Percentiles rank a stretch among this genome's conserved stretches.
Conservation (phyloP, 441 rosid genomes). For the Dalechampia spathulata region DNA sequence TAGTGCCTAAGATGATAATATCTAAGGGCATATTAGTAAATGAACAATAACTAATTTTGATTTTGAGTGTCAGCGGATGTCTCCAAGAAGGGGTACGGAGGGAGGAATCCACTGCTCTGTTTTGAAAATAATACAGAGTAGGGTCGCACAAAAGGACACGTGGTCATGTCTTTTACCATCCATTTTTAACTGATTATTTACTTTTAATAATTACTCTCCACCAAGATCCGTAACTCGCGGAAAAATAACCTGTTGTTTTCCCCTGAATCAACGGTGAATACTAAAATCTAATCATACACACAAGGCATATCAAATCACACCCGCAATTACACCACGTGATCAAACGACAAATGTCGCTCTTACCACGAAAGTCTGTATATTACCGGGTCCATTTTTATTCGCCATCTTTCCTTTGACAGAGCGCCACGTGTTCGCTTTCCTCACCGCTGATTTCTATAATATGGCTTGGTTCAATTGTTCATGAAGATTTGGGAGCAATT, state of each 20-base stretch:
- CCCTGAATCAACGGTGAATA: conserved; percentile 21
- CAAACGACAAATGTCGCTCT: not conserved
- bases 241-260: not conserved
- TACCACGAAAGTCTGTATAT: not conserved
- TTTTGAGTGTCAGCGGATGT: conserved; percentile 19
- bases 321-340: not conserved
- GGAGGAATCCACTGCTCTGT: conserved; percentile 6
- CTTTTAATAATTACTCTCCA: conserved; percentile 12
- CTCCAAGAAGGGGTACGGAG: conserved; percentile 22
- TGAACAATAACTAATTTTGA: not conserved
- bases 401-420: not conserved
- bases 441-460: not conserved
- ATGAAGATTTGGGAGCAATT: too few species aligned
- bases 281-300: not conserved
- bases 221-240: conserved; percentile 28
- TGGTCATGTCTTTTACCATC: conserved; percentile 31
- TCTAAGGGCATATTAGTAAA: conserved; percentile 21
- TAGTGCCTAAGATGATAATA: not conserved
- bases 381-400: not conserved
- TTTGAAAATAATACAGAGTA: conserved; percentile 9
- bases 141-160: conserved; percentile 25
- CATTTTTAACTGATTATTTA: not conserved
- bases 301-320: not conserved
- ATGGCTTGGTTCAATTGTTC: too few species aligned
- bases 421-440: not conserved